Percentiles rank a stretch among this genome's conserved stretches.
Conservation (phyloP, 208 protist species). For the Trypanosoma grayi region DNA sequence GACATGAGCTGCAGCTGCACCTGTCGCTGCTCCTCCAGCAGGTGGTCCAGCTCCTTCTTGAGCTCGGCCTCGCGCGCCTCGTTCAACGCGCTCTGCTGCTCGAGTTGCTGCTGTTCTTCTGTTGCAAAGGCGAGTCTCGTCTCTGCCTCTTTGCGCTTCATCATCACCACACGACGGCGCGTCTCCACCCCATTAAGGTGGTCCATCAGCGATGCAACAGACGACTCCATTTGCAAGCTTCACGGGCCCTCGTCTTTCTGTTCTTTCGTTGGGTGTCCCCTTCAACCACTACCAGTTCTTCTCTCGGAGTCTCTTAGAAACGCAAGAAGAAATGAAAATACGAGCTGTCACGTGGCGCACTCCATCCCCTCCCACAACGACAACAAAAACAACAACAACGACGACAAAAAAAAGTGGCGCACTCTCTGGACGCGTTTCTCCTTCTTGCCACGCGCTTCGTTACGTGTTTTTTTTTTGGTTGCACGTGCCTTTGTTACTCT, state of each 20-base stretch:
- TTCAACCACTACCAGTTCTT: neutral
- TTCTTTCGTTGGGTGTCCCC: neutral
- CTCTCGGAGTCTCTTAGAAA: neutral
- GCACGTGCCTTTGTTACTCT: neutral
- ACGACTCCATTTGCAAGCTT: conserved; percentile 33
- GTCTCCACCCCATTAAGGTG: conserved; percentile 77
- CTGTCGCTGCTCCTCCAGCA: conserved; percentile 59
- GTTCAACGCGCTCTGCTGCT: conserved; percentile 30
- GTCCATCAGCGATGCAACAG: conserved; percentile 57
- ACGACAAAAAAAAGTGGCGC: neutral
- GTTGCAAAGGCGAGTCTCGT: conserved; percentile 46
- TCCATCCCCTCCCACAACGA: too few species aligned
- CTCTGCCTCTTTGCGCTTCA: conserved; percentile 73
- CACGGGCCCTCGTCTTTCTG: neutral
- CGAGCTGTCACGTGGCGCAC: too few species aligned
- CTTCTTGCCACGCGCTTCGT: neutral
- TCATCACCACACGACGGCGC: conserved; percentile 60
- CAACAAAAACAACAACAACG: neutral
- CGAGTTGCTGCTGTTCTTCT: conserved; percentile 46
- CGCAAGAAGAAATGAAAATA: neutral
- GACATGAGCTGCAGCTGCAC: conserved; percentile 61
- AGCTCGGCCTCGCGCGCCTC: conserved; percentile 40
- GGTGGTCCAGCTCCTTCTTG: conserved; percentile 47
- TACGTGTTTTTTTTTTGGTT: too few species aligned
- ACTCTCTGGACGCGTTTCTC: neutral